Evolutionary conservation across 139 green algal genomes (phyloP).

Genomic region (Chlamydomonas sp.): DNA sequence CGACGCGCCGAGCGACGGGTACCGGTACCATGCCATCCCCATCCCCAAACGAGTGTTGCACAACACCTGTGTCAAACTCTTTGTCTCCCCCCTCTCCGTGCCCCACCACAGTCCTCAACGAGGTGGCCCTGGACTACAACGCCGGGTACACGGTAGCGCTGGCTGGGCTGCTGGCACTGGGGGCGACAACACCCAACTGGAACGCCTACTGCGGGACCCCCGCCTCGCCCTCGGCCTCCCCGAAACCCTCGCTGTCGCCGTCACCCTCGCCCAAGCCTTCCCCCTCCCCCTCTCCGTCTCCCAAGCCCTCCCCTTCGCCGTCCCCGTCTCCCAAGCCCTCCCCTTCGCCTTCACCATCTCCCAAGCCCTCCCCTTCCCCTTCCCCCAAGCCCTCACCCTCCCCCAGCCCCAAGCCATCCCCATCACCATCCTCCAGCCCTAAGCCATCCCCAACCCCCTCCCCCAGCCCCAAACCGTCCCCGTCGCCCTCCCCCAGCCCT

Average conservation of each 20-base stretch:
- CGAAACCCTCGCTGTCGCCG: not conserved
- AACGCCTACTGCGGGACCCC: constrained; percentile 1
- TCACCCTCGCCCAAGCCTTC: not conserved
- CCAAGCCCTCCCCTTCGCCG: not conserved
- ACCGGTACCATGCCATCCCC: too few relatives aligned
- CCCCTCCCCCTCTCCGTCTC: not conserved
- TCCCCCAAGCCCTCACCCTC: not conserved
- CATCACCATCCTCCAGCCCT: not conserved
- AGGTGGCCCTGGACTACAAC: constrained; percentile 58
- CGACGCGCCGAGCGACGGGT: too few relatives aligned
- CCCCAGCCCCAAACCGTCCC: not conserved
- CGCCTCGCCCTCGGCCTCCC: not conserved
- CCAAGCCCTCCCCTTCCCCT: not conserved
- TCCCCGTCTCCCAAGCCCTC: not conserved
- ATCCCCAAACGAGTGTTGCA: too few relatives aligned
- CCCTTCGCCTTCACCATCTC: not conserved
- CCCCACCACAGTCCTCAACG: constrained; percentile 6
- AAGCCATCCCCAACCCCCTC: not conserved
- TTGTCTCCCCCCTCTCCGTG: too few relatives aligned
- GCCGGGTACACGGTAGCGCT: constrained; percentile 49
- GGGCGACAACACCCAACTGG: not conserved
- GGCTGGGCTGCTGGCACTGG: constrained; percentile 4
- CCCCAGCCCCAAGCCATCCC: not conserved
- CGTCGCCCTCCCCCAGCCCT: not conserved
- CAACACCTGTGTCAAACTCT: too few relatives aligned